Percentiles rank a stretch among this genome's conserved stretches.
Conservation (phyloP, 192 early-diverging fungal species). For the Coemansia sp. region DNA sequence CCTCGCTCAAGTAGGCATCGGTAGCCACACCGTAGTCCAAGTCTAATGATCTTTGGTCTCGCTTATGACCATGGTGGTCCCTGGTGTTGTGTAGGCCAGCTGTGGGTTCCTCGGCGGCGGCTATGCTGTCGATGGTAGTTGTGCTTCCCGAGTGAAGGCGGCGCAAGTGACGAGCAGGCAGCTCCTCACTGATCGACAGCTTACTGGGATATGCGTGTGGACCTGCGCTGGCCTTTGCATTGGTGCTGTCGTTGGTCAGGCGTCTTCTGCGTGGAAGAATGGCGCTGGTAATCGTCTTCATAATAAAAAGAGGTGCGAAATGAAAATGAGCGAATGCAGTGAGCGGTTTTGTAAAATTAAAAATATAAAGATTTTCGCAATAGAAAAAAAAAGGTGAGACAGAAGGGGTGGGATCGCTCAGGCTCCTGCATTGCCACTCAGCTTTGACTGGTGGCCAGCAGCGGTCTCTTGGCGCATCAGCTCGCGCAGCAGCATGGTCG, state of each 20-base stretch:
- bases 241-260: conserved; percentile 11
- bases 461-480: conserved; percentile 69
- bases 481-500: conserved; percentile 97
- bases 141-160: conserved; percentile 9
- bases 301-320: neutral
- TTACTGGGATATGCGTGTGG: neutral
- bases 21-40: neutral
- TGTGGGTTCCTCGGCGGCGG: neutral
- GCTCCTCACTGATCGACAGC: conserved; percentile 7
- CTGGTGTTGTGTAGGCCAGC: neutral
- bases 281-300: conserved; percentile 38
- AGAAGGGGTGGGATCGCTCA: neutral
- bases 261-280: conserved; percentile 37
- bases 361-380: neutral
- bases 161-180: neutral
- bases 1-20: neutral
- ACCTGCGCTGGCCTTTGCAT: neutral
- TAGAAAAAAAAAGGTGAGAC: neutral
- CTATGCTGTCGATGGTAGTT: conserved; percentile 1
- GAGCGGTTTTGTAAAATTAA: too few relatives aligned
- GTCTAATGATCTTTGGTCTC: neutral
- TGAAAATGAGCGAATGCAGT: neutral
- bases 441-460: conserved; percentile 50
- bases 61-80: neutral
- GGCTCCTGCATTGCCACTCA: conserved; percentile 17